Evolutionary conservation across 345 rosid species (phyloP).

Genomic region (Corymbia maculata): DNA sequence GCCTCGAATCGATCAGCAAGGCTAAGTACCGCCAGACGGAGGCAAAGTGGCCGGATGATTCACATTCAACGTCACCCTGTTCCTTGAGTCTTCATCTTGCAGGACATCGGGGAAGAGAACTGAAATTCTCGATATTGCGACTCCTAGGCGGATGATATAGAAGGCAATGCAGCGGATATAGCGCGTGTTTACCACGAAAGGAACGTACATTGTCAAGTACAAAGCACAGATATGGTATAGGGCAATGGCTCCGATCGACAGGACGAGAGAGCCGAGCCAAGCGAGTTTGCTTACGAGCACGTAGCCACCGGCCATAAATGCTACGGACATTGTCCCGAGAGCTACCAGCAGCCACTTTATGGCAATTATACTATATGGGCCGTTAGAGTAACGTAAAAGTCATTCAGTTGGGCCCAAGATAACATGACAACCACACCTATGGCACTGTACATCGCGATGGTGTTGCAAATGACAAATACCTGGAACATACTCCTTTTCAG

Average conservation of each 20-base stretch:
- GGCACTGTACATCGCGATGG: neutral
- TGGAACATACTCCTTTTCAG: neutral
- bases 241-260: neutral
- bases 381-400: neutral
- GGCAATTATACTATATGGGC: neutral
- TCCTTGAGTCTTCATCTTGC: neutral
- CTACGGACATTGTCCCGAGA: neutral
- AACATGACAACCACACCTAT: neutral
- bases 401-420: neutral
- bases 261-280: neutral
- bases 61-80: neutral
- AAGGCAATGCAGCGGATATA: neutral
- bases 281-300: neutral
- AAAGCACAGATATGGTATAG: neutral
- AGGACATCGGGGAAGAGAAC: neutral
- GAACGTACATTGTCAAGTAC: neutral
- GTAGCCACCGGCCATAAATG: neutral
- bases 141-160: neutral
- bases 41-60: neutral
- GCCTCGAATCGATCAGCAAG: neutral
- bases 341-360: neutral
- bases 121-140: neutral
- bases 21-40: neutral
- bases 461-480: neutral
- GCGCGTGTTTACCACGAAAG: neutral